Conservation (phyloP, 140 eudicot genomes). For the Anethum foeniculum region DNA sequence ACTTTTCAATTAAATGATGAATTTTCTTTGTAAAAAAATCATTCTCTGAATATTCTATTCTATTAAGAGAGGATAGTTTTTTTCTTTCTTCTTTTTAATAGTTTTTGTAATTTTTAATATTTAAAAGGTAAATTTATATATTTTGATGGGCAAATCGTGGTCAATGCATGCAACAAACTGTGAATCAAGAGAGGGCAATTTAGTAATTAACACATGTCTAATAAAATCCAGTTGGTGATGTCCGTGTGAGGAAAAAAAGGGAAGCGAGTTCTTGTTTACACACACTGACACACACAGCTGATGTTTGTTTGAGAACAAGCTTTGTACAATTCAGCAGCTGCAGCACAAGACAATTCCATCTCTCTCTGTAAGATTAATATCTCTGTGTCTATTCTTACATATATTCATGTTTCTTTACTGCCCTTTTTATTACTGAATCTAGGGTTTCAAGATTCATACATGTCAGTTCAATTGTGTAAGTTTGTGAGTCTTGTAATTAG, state of each 20-base stretch:
- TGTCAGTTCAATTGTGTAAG: background rate
- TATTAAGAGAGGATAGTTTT: too few relatives aligned
- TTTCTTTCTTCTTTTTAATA: too few relatives aligned
- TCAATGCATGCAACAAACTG: background rate
- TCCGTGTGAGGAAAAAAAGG: background rate
- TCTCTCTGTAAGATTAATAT: conserved; percentile 3
- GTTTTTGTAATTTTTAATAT: too few relatives aligned
- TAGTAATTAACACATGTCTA: background rate
- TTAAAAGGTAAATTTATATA: too few relatives aligned
- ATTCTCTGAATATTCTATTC: too few relatives aligned
- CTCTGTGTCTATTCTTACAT: background rate
- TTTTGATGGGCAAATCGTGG: too few relatives aligned
- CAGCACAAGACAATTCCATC: background rate
- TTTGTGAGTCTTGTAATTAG: background rate
- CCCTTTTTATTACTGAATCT: conserved; percentile 2
- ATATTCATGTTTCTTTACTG: background rate
- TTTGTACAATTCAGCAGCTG: background rate
- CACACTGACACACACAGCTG: background rate
- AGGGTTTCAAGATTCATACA: conserved; percentile 14
- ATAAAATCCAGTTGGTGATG: background rate
- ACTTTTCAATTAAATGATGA: too few relatives aligned
- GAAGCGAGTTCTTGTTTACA: background rate
- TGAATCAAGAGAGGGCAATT: background rate
- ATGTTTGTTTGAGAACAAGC: background rate
- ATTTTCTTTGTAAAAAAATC: too few relatives aligned